Base-by-base conservation (phyloP, 1,284 basidiomycete genomes). In the Microbotryum lychnidis-dioicae region DNA sequence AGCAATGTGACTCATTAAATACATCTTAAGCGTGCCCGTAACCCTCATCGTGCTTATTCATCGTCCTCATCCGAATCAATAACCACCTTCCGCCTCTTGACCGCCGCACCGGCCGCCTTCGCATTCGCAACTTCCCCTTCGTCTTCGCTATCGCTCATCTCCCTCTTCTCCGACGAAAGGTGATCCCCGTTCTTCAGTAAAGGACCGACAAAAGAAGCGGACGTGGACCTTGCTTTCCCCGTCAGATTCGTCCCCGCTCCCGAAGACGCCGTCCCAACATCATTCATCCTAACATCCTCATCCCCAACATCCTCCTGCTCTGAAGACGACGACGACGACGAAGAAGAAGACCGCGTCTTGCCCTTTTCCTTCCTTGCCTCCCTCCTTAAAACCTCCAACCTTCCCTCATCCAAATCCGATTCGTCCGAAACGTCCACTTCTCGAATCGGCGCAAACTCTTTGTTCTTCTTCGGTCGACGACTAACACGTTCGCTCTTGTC, bases 51-150 rank as follows among this genome's bases (percentile, higher is more conserved):
- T 14, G 5, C 5, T 42, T 14, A 42, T 18, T 42, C 37, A 2
- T 42, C 37, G 16, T 69, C 65, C 1, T 65, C 63, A 49, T 69
- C 68, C 20, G 66, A 68, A 20, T 69, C 68, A 9, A 61, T 20
- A 3, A 69, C 42, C 1, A 68, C 55, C 33, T 66, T 49, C 46
- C 64, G 54, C 58, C 65, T 65, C 57, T 65, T 68, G 29, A 56
- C 60, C 46, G 63, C 62, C 31, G 58, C 51, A 2, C 46, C 46
- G 3, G 44, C 48, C 1, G n/a, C 37, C 4, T 21, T 53, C 5
- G 47, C 62, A 2, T 44, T 27, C n/a, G 56, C 60, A 8, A 56
- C 60, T 8, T 51, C 59, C 1, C 56, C 60, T 1, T 52, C 57
- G 10, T 50, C 54, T 6, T n/a, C 33, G 4, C 14, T 50, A 10